These are phyloP conservation scores for Elongisporangium senticosum DNA, from an alignment of 352 stramenopile genomes.

Conservation along the genomic window DNA sequence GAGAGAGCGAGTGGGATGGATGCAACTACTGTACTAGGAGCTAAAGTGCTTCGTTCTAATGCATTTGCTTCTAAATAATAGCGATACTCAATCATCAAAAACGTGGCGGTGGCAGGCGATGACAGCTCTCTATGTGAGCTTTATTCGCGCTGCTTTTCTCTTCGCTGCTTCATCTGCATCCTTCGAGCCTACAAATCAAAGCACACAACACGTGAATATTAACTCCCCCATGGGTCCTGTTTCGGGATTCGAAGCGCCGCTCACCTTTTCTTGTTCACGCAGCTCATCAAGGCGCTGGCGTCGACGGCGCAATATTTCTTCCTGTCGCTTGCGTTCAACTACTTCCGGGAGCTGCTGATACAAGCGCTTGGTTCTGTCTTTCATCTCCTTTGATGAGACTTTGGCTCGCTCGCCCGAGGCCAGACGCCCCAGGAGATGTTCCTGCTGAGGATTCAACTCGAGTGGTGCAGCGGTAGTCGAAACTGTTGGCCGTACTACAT, in stretches of 20 bases:
- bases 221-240: not conserved
- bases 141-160: conserved; percentile 22
- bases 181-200: conserved; percentile 30
- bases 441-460: conserved; percentile 11
- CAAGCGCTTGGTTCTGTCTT: conserved; percentile 46
- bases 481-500: no score
- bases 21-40: not conserved
- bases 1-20: not conserved
- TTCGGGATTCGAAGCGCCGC: not conserved
- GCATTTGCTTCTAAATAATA: not conserved
- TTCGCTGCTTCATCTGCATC: conserved; percentile 44
- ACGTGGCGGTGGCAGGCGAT: no score
- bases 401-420: conserved; percentile 43
- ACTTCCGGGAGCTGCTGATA: conserved; percentile 74
- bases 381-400: conserved; percentile 63
- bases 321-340: conserved; percentile 61
- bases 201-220: conserved; percentile 1
- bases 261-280: conserved; percentile 65
- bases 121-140: not conserved
- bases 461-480: not conserved
- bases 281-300: conserved; percentile 60
- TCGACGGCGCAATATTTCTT: conserved; percentile 61
- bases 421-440: conserved; percentile 37
- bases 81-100: not conserved
- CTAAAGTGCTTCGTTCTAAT: not conserved